Conservation (phyloP, 169 alveolate genomes). For the Nephromyces sp. region DNA sequence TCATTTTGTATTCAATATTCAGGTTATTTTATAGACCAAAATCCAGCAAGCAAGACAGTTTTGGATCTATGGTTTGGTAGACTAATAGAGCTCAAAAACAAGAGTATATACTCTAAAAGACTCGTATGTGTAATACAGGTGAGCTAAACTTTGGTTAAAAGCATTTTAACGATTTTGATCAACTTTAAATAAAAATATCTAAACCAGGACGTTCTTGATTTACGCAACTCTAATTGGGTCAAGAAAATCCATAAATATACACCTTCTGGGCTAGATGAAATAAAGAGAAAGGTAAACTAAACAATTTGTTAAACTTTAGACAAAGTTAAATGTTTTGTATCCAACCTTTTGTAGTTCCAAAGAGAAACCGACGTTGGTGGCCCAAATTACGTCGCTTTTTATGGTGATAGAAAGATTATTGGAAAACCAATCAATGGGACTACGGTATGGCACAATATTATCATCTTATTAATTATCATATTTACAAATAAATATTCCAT, state of each 20-base stretch:
- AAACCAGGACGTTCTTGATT: conserved; percentile 76
- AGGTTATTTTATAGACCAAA: conserved; percentile 73
- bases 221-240: conserved; percentile 76
- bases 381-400: conserved; percentile 75
- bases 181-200: too few species aligned
- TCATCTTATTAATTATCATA: too few species aligned
- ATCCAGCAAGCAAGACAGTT: conserved; percentile 60
- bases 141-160: not conserved
- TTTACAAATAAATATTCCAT: too few species aligned
- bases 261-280: too few species aligned
- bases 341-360: conserved; percentile 37
- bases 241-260: conserved; percentile 75
- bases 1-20: not conserved
- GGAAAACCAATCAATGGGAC: conserved; percentile 69
- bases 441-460: not conserved
- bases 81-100: conserved; percentile 62
- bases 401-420: conserved; percentile 72
- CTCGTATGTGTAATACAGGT: conserved; percentile 63
- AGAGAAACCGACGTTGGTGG: conserved; percentile 81
- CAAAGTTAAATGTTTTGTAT: too few species aligned
- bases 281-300: too few species aligned
- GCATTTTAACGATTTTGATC: too few species aligned
- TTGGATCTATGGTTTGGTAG: conserved; percentile 83
- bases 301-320: too few species aligned
- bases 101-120: conserved; percentile 64